phyloP scores from a whole-genome alignment of 2,329 filamentous ascomycete species.

The Cryphonectria japonica region DNA sequence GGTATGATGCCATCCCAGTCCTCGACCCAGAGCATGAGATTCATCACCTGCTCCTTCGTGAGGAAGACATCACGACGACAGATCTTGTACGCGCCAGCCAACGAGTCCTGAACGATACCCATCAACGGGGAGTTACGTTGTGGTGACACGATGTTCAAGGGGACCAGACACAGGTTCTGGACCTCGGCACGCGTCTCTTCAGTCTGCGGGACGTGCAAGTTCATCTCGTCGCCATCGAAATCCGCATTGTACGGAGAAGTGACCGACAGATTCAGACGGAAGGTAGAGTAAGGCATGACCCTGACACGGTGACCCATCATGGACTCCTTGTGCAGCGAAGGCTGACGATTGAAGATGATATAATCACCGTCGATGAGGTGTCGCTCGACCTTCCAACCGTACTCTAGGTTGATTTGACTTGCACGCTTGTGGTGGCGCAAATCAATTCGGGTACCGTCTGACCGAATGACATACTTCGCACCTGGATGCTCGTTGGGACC shows the following conservation, averaged over 20 bases:
- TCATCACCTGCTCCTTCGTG: slow-evolving; percentile 90
- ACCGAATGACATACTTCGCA: slow-evolving; percentile 93
- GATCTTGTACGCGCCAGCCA: slow-evolving; percentile 96
- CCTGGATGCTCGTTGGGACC: slow-evolving; percentile 94
- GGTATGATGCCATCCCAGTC: slow-evolving; percentile 97
- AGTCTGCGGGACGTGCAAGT: slow-evolving; percentile 96
- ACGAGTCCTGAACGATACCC: slow-evolving; percentile 98
- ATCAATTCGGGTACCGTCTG: slow-evolving; percentile 92
- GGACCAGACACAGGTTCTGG: slow-evolving; percentile 94
- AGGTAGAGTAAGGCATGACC: slow-evolving; percentile 99
- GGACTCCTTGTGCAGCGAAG: slow-evolving; percentile 98
- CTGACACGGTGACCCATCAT: slow-evolving; percentile 99
- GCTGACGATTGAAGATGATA: slow-evolving; percentile 99
- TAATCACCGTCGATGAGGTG: slow-evolving; percentile 96
- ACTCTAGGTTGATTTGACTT: slow-evolving; percentile 83
- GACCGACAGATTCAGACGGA: slow-evolving; percentile 94
- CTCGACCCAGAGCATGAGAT: slow-evolving; percentile 95
- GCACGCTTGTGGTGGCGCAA: slow-evolving; percentile 89
- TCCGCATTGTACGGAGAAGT: slow-evolving; percentile 99
- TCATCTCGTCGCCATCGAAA: slow-evolving; percentile 99
- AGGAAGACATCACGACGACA: slow-evolving; percentile 91
- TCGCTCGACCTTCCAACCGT: slow-evolving; percentile 98
- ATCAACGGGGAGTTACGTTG: slow-evolving; percentile 96
- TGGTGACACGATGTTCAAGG: slow-evolving; percentile 95
- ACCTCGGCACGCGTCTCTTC: slow-evolving; percentile 97